Evolutionary conservation across 2,329 filamentous ascomycete genomes (phyloP), one percentile per base, ranked within the genome.

Genomic region (Drechslerella dactyloides): DNA sequence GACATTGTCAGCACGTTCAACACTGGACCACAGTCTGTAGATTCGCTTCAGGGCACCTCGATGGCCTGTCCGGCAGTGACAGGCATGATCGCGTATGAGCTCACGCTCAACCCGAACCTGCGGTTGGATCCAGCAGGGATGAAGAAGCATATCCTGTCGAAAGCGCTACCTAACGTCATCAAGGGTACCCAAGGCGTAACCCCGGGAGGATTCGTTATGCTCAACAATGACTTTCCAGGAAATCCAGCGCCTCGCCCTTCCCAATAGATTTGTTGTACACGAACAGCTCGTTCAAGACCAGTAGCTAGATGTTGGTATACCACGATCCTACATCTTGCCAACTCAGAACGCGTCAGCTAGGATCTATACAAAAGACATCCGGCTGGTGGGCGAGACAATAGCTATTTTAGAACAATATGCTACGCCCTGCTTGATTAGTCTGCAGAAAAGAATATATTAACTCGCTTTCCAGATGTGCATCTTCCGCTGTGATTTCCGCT

Each of bases 1-100:
- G 75, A 82, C 70, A 81, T 87, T 60, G 79, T 84, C 13, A 83
- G 81, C 42, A 78, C 84, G 2, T 85, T 82, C 81, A 82, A 81
- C 68, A 82, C 81, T 17, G 80, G 79, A 23, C 78, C 84, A 75
- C 56, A n/a, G 11, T 82, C 79, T 66, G 81, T 84, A 74, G 82
- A 85, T 74, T 79, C 79, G 60, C 79, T 84, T 13, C 79, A 78
- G 17, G 83, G 83, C 11, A 84, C 83, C 3, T 81, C 77, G 52
- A 82, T 82, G 85, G 82, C 83, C 5, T 81, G 80, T 61, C 83
- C 83, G 17, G 82, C 75, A 13, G 73, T 76, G 17, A 70, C 74
- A 33, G 75, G 75, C 15, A 63, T 76, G 24, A 74, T 76, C 27
- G 75, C 75, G 5, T 72, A 72, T 46, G 35, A 68, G 7, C 69